Conservation (phyloP, 345 rosid genomes). For the Passiflora organensis region DNA sequence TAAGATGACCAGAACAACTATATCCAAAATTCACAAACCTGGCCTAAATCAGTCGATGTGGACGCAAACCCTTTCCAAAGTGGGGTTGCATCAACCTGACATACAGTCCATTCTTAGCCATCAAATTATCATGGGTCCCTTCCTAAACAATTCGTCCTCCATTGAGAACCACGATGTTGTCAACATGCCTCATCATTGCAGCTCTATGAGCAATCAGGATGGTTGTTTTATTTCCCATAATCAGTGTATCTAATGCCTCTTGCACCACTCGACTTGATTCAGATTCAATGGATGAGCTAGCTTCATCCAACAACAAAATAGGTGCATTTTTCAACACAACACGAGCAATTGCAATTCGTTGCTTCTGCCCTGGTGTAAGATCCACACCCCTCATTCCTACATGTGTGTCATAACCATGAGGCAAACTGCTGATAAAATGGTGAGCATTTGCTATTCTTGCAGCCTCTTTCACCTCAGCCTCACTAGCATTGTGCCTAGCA, state of each 20-base stretch:
- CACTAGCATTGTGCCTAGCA: slow-evolving; percentile 97
- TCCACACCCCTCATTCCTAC: slow-evolving; percentile 99
- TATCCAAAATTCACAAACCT: slow-evolving; percentile 20
- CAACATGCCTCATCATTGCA: slow-evolving; percentile 98
- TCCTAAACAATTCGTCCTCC: slow-evolving; percentile 95
- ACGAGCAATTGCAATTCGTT: slow-evolving; percentile 90
- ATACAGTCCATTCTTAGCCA: slow-evolving; percentile 83
- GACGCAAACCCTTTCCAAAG: slow-evolving; percentile 91
- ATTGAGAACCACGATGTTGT: slow-evolving; percentile 94
- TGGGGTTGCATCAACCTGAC: slow-evolving; percentile 96
- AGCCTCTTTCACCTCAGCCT: slow-evolving; percentile 98
- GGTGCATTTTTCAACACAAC: slow-evolving; percentile 98
- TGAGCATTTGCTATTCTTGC: slow-evolving; percentile 99
- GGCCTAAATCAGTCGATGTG: slow-evolving; percentile 65
- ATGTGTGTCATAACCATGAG: slow-evolving; percentile 96
- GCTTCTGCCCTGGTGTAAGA: slow-evolving; percentile 96
- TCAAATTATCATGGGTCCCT: slow-evolving; percentile 81
- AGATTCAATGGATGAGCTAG: slow-evolving; percentile 92
- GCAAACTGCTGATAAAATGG: slow-evolving; percentile 95
- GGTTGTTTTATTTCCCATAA: slow-evolving; percentile 97
- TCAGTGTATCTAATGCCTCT: slow-evolving; percentile 86
- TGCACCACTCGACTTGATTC: slow-evolving; percentile 98
- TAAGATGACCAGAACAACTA: slow-evolving; percentile 21
- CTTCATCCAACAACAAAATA: slow-evolving; percentile 83
- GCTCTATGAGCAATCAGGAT: slow-evolving; percentile 89